These are phyloP conservation scores for Epichloe elymi DNA, from an alignment of 2,329 filamentous ascomycete genomes.

Conservation along the genomic window DNA sequence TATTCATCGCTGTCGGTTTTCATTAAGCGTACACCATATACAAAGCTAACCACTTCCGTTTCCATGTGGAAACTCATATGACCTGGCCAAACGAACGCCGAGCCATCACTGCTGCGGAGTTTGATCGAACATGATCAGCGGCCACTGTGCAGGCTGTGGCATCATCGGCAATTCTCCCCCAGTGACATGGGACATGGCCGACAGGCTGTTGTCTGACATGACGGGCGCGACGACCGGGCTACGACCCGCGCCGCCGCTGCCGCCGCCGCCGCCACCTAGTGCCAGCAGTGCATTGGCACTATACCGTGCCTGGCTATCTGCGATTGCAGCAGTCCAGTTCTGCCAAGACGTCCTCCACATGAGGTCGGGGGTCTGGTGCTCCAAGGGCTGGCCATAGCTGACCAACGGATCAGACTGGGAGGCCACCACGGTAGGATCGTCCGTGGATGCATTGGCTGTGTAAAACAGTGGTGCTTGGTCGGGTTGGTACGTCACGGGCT, in stretches of 20 bases:
- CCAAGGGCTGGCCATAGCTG: constrained; percentile 27
- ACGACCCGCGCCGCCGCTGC: background rate
- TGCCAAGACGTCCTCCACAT: constrained; percentile 37
- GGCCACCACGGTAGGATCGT: constrained; percentile 10
- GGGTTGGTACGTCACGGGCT: constrained; percentile 12
- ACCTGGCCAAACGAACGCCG: background rate
- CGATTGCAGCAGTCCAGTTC: constrained; percentile 40
- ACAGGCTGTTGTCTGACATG: constrained; percentile 1
- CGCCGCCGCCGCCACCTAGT: constrained; percentile 21
- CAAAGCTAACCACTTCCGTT: background rate
- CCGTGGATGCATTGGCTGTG: constrained; percentile 9
- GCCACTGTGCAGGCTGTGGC: constrained; percentile 17
- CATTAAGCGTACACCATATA: background rate
- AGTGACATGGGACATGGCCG: background rate
- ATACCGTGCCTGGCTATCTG: constrained; percentile 35
- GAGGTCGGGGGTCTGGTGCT: constrained; percentile 15
- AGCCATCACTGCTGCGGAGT: constrained; percentile 3
- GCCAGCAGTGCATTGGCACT: constrained; percentile 35
- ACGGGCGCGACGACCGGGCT: background rate
- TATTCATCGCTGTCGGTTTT: background rate
- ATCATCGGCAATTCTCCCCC: constrained; percentile 14
- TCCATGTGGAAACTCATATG: background rate
- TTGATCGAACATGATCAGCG: constrained; percentile 19
- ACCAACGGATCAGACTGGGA: constrained; percentile 24
- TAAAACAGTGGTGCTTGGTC: constrained; percentile 18